Evolutionary conservation across 78 protist species (phyloP), one percentile per base, ranked within the genome.

Genomic region (Dictyostelium firmibasis): DNA sequence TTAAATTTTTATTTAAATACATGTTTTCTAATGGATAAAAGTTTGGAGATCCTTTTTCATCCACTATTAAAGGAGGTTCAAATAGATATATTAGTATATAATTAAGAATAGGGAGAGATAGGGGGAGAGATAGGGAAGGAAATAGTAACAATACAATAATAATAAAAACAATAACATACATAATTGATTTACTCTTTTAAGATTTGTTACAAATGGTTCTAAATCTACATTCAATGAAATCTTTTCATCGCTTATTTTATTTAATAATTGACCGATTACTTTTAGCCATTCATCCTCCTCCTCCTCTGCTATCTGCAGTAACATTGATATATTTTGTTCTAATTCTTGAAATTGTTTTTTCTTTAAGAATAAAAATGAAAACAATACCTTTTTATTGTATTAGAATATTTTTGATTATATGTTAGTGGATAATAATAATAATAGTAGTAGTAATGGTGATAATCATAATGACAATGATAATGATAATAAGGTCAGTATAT

Each of bases 281-380:
- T 69, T 78, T 16, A 88, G 9, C 93, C 93, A 88, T 29, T 88
- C 93, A 43, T 88, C 93, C 8, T 88, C 93, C 11, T 88, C 93
- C n/a, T 88, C 93, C 27, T 88, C 76, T 0, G 93, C 93, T 20
- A 88, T 33, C 41, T 77, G 86, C 33, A 88, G 31, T 29, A 88
- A 7, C 93, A 88, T 88, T 25, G 35, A 38, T 31, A 88, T 88
- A 33, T 82, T 88, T 14, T 23, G 31, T 18, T 88, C 93, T 2
- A 88, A 31, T 4, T 88, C 93, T 64, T 25, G 70, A 43, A 88
- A 88, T 25, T 88, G 93, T 64, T 88, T 88, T 75, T 88, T 88
- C 70, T 83, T 77, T 27, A 88, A 31, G 47, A 82, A 60, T 18
- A 88, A 74, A 81, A 88, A 88, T 67, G 93, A 88, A 29, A 88